Base-by-base conservation (phyloP, 768 basidiomycete species). In the Russula sp. region DNA sequence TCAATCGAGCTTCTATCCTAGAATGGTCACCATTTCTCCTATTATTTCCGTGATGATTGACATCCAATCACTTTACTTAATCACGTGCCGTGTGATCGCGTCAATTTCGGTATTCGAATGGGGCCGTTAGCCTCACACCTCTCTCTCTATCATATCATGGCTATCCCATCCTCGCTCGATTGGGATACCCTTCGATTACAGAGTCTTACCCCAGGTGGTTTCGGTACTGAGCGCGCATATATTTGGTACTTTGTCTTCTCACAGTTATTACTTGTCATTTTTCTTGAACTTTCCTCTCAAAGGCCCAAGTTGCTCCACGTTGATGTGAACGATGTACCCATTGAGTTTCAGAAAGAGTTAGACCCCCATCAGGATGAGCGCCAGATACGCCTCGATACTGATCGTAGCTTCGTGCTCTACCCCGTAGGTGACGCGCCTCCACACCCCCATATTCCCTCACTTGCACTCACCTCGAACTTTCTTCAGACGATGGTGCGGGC, bases 331-430 rank as follows among this genome's bases (percentile, higher is more conserved):
- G 11, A 39, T 4, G 44, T 47, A 18, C 35, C 61, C 10, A 13
- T 18, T 16, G 39, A 39, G 4, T 6, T 31, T 32, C 55, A 57
- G 13, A 39, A 50, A 48, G 60, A 56, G 32, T 44, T 45, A 39
- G 65, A 55, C 11, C 48, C 77, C 27, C 91, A 94, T 71, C 75
- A 74, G 4, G 94, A 97, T 71, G 94, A 96, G 75, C 84, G 81
- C 14, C 94, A 97, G 75, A 92, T 97, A 64, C 75, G 78, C 61
- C 81, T 96, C 39, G 94, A 97, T 74, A 96, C 94, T 1, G 86
- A 94, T 74, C 84, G 94, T 53, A 94, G 92, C 67, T 98, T 98
- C 70, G 91, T 97, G 59, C 78, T 94, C 65, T 98, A 96, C 75
- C 91, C 94, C 71, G 86, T 84, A 81, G 90, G 93, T 61, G 64